phyloP scores from a whole-genome alignment of 352 stramenopile species.

The Pythium sp. region DNA sequence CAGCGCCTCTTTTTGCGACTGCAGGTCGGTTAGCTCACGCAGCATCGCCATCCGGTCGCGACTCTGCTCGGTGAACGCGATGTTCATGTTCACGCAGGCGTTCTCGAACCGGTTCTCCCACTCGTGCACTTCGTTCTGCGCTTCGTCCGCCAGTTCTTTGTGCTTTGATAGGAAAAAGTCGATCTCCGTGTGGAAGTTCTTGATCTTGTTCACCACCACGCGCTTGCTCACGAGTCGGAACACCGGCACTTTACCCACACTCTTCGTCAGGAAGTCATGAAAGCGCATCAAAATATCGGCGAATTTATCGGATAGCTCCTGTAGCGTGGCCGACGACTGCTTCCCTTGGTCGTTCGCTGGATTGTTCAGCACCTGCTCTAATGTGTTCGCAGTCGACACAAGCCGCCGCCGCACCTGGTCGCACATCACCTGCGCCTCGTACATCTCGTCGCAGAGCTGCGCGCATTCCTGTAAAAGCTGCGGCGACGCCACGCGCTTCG shows the following conservation, averaged over 20 bases:
- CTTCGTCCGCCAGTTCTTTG: background rate
- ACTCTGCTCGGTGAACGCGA: conserved; percentile 6
- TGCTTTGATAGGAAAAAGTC: background rate
- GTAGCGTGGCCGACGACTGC: too few species aligned
- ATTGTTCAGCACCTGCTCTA: background rate
- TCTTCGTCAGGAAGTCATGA: conserved; percentile 1
- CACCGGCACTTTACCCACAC: background rate
- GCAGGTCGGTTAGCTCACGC: conserved; percentile 6
- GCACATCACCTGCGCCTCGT: conserved; percentile 12
- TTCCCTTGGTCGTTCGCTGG: background rate
- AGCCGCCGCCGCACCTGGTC: conserved; percentile 14
- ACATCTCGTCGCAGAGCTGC: conserved; percentile 6
- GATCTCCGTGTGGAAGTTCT: conserved; percentile 7
- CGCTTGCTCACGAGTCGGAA: conserved; percentile 12
- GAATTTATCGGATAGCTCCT: background rate
- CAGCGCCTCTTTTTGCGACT: conserved; percentile 9
- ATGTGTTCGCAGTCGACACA: background rate
- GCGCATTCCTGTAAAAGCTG: background rate
- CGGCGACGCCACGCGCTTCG: background rate
- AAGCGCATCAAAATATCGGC: background rate
- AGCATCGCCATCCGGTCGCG: conserved; percentile 14
- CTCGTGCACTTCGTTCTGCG: conserved; percentile 6
- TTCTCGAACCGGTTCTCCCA: conserved; percentile 15
- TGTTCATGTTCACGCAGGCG: conserved; percentile 6
- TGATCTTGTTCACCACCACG: conserved; percentile 1